Evolutionary conservation across 1,139 yeast genomes (phyloP).

Genomic region (Debaryomyces udenii): DNA sequence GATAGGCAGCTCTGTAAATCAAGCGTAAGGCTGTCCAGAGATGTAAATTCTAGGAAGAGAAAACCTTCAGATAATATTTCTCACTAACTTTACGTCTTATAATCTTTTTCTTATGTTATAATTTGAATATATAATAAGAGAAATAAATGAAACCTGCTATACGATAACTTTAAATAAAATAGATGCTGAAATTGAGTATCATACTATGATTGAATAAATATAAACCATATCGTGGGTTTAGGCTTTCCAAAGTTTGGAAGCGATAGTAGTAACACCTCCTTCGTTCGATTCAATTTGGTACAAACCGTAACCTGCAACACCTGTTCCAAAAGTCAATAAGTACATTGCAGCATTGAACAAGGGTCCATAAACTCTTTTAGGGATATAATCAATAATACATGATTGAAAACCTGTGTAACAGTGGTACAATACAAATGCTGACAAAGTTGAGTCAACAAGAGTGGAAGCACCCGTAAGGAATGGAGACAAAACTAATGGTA

Average conservation of each 20-base stretch:
- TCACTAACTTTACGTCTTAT: not conserved
- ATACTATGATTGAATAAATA: not conserved
- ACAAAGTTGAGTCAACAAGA: slow-evolving; percentile 67
- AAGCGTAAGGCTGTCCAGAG: not conserved
- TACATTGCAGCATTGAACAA: slow-evolving; percentile 68
- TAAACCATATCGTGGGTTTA: slow-evolving; percentile 17
- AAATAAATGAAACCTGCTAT: slow-evolving; percentile 5
- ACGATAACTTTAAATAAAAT: not conserved
- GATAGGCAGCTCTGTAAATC: slow-evolving; percentile 4
- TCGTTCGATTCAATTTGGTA: slow-evolving; percentile 76
- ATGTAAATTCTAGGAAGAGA: slow-evolving; percentile 13
- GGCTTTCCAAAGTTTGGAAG: slow-evolving; percentile 45
- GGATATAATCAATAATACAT: slow-evolving; percentile 89
- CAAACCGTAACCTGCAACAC: slow-evolving; percentile 74
- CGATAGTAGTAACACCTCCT: slow-evolving; percentile 42
- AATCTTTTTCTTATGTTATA: slow-evolving; percentile 1
- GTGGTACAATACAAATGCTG: slow-evolving; percentile 68
- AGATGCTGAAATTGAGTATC: not conserved
- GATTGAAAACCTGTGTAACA: slow-evolving; percentile 80
- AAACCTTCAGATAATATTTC: slow-evolving; percentile 16
- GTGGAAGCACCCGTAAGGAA: slow-evolving; percentile 73
- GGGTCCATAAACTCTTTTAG: slow-evolving; percentile 76
- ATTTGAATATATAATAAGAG: slow-evolving; percentile 6
- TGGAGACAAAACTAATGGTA: slow-evolving; percentile 79
- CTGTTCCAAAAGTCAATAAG: slow-evolving; percentile 70